Percentiles rank a stretch among this genome's conserved stretches.
Conservation (phyloP, 805 yeast genomes). For the Starmerella scarabaei region DNA sequence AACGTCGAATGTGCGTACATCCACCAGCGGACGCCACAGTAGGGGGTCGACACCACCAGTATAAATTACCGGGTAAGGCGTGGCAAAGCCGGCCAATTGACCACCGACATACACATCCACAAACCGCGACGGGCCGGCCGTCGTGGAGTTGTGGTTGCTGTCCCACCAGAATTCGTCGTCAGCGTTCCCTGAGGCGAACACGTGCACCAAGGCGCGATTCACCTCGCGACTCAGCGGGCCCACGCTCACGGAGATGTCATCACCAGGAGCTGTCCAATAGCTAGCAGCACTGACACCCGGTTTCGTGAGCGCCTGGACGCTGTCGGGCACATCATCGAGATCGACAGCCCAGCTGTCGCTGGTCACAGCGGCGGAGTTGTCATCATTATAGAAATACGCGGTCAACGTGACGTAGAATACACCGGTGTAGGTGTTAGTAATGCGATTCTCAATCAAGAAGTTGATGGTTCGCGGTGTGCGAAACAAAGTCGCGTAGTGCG, state of each 20-base stretch:
- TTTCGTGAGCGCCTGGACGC: constrained; percentile 11
- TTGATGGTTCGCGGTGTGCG: constrained; percentile 14
- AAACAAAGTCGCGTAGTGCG: constrained; percentile 44
- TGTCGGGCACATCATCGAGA: constrained; percentile 8
- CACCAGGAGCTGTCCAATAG: constrained; percentile 18
- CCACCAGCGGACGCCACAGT: constrained; percentile 71
- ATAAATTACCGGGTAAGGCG: constrained; percentile 62
- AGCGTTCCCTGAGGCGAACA: constrained; percentile 62
- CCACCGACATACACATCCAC: constrained; percentile 52
- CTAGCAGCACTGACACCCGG: constrained; percentile 1
- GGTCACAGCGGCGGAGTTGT: constrained; percentile 1
- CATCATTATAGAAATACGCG: constrained; percentile 36
- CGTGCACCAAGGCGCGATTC: constrained; percentile 38
- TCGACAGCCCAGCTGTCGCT: constrained; percentile 19
- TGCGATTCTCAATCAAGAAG: constrained; percentile 43
- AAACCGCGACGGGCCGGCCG: constrained; percentile 32
- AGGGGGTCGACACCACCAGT: constrained; percentile 76
- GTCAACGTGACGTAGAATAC: constrained; percentile 42
- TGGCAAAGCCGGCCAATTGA: constrained; percentile 42
- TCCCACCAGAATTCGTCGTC: constrained; percentile 75
- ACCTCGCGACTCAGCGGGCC: constrained; percentile 14
- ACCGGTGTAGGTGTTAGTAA: constrained; percentile 44
- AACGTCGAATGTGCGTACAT: constrained; percentile 59
- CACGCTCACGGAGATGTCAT: constrained; percentile 10
- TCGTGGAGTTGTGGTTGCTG: constrained; percentile 22